These are phyloP conservation scores for Camelina sativa DNA, from an alignment of 345 rosid genomes.

Conservation along the genomic window DNA sequence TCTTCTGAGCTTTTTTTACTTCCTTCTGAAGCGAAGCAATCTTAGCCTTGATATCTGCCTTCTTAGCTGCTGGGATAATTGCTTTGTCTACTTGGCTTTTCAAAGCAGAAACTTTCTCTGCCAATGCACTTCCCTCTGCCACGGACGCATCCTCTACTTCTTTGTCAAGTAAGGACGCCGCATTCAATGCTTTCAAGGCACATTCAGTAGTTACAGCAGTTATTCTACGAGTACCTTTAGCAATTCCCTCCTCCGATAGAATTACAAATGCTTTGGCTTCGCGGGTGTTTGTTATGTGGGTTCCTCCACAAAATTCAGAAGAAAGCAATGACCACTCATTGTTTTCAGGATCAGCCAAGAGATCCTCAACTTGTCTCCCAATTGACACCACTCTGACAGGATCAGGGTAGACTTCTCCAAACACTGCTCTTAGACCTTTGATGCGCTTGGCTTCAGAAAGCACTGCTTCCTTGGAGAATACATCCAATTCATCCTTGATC, in stretches of 20 bases:
- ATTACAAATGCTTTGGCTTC: constrained; percentile 97
- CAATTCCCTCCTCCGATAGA: constrained; percentile 93
- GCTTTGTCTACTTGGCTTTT: constrained; percentile 79
- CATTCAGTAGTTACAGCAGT: constrained; percentile 85
- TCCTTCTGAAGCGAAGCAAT: constrained; percentile 74
- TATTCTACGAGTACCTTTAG: constrained; percentile 85
- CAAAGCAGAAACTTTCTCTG: constrained; percentile 79
- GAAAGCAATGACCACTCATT: constrained; percentile 72
- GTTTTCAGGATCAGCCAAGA: constrained; percentile 83
- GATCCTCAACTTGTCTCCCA: constrained; percentile 78
- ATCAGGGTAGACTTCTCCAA: constrained; percentile 99
- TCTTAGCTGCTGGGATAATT: constrained; percentile 80
- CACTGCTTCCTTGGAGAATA: constrained; percentile 74
- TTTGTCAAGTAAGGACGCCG: constrained; percentile 64
- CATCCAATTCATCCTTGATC: constrained; percentile 84
- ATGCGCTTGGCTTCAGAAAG: constrained; percentile 80
- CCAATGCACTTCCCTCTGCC: constrained; percentile 69
- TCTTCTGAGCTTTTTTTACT: constrained; percentile 82
- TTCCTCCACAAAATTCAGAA: constrained; percentile 96
- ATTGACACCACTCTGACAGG: constrained; percentile 95
- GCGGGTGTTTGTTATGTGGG: constrained; percentile 84
- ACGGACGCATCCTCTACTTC: constrained; percentile 72
- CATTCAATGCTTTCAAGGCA: constrained; percentile 75
- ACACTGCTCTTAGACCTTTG: constrained; percentile 88
- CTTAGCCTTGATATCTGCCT: constrained; percentile 81